phyloP scores from a whole-genome alignment of 768 basidiomycete species.

The Naematelia encephala region DNA sequence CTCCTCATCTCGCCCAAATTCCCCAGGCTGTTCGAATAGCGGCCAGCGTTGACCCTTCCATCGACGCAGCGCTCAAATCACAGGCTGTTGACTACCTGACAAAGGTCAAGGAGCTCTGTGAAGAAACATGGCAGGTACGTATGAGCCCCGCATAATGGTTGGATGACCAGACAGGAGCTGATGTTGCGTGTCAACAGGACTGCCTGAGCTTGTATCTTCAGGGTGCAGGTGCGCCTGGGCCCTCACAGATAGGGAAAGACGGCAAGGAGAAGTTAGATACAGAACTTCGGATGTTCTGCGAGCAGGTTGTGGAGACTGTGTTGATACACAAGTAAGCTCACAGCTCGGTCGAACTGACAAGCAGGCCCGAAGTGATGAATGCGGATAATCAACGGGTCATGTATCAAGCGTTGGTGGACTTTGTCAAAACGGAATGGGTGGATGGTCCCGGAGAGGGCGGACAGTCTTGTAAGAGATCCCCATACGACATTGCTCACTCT shows the following conservation, averaged over 20 bases:
- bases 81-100: conserved; percentile 82
- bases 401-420: conserved; percentile 72
- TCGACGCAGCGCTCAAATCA: conserved; percentile 61
- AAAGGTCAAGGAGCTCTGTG: conserved; percentile 70
- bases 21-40: conserved; percentile 75
- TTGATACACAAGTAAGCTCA: conserved; percentile 48
- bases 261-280: conserved; percentile 48
- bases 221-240: conserved; percentile 48
- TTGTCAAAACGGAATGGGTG: conserved; percentile 84
- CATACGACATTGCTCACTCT: conserved; percentile 17
- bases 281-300: conserved; percentile 48
- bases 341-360: conserved; percentile 25
- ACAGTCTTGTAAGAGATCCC: conserved; percentile 66
- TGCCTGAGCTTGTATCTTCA: conserved; percentile 50
- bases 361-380: conserved; percentile 44
- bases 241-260: conserved; percentile 42
- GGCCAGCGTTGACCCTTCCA: conserved; percentile 60
- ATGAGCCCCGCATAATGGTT: conserved; percentile 25
- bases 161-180: conserved; percentile 73
- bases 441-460: conserved; percentile 76
- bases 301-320: conserved; percentile 50
- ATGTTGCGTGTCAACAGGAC: conserved; percentile 58
- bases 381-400: conserved; percentile 51
- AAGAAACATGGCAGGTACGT: conserved; percentile 70
- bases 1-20: conserved; percentile 46